These are phyloP conservation scores for Leptographium procerum DNA, from an alignment of 2,329 filamentous ascomycete species.

Conservation along the genomic window DNA sequence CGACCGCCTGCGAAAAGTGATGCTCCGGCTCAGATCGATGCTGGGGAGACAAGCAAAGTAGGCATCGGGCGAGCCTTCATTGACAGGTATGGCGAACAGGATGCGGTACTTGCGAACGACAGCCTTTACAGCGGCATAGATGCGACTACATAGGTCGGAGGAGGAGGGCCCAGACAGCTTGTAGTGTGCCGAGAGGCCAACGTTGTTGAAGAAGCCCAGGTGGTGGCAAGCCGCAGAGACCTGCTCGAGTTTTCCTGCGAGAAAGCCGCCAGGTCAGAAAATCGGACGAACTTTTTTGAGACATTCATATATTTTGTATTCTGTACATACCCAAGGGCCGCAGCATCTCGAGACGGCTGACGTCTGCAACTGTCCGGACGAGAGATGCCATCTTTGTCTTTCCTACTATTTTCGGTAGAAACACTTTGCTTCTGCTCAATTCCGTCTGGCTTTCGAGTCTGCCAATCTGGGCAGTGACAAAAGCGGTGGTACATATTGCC, in stretches of 20 bases:
- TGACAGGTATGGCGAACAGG: not conserved
- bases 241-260: slow-evolving; percentile 1
- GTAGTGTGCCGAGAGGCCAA: not conserved
- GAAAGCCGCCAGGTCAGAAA: too few relatives aligned
- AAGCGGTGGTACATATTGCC: too few relatives aligned
- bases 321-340: not conserved
- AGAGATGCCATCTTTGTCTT: not conserved
- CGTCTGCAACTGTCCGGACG: not conserved
- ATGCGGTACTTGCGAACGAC: not conserved
- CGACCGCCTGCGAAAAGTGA: not conserved
- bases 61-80: not conserved
- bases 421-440: not conserved
- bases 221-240: not conserved
- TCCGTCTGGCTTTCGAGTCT: not conserved
- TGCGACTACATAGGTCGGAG: not conserved
- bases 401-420: too few relatives aligned
- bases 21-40: not conserved
- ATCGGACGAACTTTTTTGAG: not conserved
- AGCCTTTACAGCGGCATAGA: not conserved
- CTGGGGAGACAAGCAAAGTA: not conserved
- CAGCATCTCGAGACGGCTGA: not conserved
- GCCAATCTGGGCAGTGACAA: too few relatives aligned
- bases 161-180: not conserved
- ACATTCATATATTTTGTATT: not conserved
- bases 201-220: slow-evolving; percentile 1